These are phyloP conservation scores for Pseudogymnoascus sp. DNA, from an alignment of 2,329 filamentous ascomycete genomes.

Conservation along the genomic window DNA sequence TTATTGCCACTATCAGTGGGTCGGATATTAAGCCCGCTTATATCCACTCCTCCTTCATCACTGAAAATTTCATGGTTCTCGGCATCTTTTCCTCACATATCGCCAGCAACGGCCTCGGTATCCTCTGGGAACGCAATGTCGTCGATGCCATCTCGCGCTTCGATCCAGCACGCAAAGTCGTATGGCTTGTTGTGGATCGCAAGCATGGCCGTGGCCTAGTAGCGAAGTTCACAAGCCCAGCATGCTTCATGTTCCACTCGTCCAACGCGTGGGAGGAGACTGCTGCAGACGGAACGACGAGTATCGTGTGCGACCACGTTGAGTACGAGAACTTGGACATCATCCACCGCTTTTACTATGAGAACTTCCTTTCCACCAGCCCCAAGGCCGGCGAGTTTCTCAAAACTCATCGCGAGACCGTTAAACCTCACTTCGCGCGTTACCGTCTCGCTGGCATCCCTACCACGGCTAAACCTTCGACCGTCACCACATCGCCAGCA, in stretches of 20 bases:
- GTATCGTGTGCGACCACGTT: constrained; percentile 58
- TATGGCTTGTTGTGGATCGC: constrained; percentile 71
- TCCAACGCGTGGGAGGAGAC: constrained; percentile 67
- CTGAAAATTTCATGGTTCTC: constrained; percentile 60
- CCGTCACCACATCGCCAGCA: constrained; percentile 14
- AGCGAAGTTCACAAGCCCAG: constrained; percentile 56
- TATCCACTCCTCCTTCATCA: constrained; percentile 75
- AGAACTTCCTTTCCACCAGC: constrained; percentile 52
- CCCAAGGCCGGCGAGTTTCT: constrained; percentile 39
- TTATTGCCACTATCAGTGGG: constrained; percentile 58
- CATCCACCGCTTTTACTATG: constrained; percentile 60
- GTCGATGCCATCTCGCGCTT: constrained; percentile 60
- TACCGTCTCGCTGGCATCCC: constrained; percentile 16
- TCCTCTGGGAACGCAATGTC: constrained; percentile 59
- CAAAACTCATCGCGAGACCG: constrained; percentile 38
- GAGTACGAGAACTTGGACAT: constrained; percentile 58
- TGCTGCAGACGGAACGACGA: constrained; percentile 31
- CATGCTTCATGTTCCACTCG: constrained; percentile 73
- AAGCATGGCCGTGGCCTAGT: constrained; percentile 53
- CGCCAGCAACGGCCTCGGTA: constrained; percentile 46
- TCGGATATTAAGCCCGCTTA: constrained; percentile 52
- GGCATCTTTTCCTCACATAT: constrained; percentile 63
- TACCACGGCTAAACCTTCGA: constrained; percentile 15
- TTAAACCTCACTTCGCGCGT: constrained; percentile 27
- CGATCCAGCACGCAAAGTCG: constrained; percentile 45